Conservation (phyloP, 202 grass and related monocot species). For the Digitaria exilis region DNA sequence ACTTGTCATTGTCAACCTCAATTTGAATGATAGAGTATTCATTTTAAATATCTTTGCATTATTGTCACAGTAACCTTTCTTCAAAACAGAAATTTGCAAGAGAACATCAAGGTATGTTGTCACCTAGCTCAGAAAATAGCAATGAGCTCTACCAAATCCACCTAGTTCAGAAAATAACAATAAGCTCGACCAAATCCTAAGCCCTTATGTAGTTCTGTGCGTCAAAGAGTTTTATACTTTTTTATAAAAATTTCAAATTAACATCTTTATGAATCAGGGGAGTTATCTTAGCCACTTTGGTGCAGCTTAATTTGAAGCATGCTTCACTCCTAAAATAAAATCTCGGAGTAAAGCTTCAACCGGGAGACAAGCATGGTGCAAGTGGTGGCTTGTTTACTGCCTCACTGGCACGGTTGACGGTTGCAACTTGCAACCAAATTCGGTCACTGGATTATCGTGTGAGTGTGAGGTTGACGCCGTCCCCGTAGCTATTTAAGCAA, state of each 20-base stretch:
- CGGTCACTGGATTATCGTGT: not conserved
- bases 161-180: not conserved
- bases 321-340: not conserved
- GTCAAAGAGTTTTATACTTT: too few relatives aligned
- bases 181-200: not conserved
- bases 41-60: not conserved
- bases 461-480: not conserved
- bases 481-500: not conserved
- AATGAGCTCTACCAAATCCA: too few relatives aligned
- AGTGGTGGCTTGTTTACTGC: not conserved
- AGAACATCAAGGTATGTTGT: not conserved
- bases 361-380: not conserved
- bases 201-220: too few relatives aligned
- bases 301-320: too few relatives aligned
- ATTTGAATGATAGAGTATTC: not conserved
- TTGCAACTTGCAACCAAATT: conserved; percentile 8
- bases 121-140: too few relatives aligned
- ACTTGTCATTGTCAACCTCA: not conserved
- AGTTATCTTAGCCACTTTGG: too few relatives aligned
- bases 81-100: not conserved
- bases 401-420: not conserved
- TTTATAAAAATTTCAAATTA: too few relatives aligned
- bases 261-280: too few relatives aligned
- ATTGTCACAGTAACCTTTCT: not conserved
- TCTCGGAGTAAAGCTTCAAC: not conserved